Evolutionary conservation across 805 yeast species (phyloP).

Genomic region (Blastobotrys peoriensis): DNA sequence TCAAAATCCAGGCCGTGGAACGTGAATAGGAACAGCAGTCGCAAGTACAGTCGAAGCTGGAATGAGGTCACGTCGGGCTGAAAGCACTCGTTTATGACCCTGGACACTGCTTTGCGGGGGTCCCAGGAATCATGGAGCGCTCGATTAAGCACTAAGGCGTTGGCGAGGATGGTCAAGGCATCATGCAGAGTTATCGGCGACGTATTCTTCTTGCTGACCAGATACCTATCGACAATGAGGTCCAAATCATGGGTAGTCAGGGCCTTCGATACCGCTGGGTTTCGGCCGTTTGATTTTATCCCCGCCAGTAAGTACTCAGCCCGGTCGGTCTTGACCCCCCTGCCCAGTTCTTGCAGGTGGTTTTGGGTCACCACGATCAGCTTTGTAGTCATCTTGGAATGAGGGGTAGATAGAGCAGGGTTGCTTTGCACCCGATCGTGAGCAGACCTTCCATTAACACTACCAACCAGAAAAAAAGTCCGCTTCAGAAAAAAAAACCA

Average conservation of each 20-base stretch:
- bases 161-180: conserved; percentile 13
- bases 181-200: conserved; percentile 1
- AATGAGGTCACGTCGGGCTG: conserved; percentile 4
- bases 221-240: conserved; percentile 2
- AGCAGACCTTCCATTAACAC: no score
- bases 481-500: no score
- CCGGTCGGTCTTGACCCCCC: neutral
- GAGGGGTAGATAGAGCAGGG: no score
- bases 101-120: neutral
- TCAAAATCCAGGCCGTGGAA: conserved; percentile 9
- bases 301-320: conserved; percentile 1
- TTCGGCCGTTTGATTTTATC: conserved; percentile 3
- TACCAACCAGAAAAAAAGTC: no score
- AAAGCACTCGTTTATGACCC: conserved; percentile 7
- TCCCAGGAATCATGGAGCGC: conserved; percentile 7
- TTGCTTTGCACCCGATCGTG: no score
- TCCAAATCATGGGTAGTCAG: conserved; percentile 2
- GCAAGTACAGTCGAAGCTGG: conserved; percentile 7
- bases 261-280: neutral
- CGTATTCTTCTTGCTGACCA: neutral
- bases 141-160: conserved; percentile 11
- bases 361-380: neutral
- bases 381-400: neutral
- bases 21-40: conserved; percentile 14
- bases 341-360: neutral